phyloP scores from a whole-genome alignment of 345 rosid genomes.

The Hirschfeldia incana region DNA sequence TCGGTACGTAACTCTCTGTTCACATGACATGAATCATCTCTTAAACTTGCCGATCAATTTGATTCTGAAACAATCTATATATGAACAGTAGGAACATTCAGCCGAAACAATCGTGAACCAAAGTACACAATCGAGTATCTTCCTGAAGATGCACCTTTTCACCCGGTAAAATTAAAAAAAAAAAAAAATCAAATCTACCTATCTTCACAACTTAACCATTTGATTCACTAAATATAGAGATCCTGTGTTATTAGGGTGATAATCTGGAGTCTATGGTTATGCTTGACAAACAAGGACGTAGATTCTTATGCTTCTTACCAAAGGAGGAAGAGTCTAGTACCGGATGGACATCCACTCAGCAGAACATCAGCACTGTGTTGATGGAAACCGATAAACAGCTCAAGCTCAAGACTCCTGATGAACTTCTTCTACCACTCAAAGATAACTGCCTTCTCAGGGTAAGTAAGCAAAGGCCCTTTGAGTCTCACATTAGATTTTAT shows the following conservation, averaged over 20 bases:
- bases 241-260: neutral
- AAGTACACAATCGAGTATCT: constrained; percentile 79
- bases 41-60: neutral
- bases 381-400: constrained; percentile 69
- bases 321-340: constrained; percentile 65
- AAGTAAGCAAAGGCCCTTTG: neutral
- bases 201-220: neutral
- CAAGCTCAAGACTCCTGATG: constrained; percentile 89
- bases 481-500: neutral
- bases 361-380: constrained; percentile 71
- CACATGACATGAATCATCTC: neutral
- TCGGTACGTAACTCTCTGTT: constrained; percentile 38
- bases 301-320: constrained; percentile 74
- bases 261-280: neutral
- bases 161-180: constrained; percentile 50
- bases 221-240: too few relatives aligned
- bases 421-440: constrained; percentile 68
- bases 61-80: neutral
- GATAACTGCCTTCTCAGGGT: constrained; percentile 70
- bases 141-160: constrained; percentile 68
- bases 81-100: constrained; percentile 61
- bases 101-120: constrained; percentile 78
- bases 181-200: neutral
- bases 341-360: constrained; percentile 47
- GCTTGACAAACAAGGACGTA: constrained; percentile 1